These are phyloP conservation scores for Penicillium paneum DNA, from an alignment of 2,329 filamentous ascomycete genomes.

Conservation along the genomic window DNA sequence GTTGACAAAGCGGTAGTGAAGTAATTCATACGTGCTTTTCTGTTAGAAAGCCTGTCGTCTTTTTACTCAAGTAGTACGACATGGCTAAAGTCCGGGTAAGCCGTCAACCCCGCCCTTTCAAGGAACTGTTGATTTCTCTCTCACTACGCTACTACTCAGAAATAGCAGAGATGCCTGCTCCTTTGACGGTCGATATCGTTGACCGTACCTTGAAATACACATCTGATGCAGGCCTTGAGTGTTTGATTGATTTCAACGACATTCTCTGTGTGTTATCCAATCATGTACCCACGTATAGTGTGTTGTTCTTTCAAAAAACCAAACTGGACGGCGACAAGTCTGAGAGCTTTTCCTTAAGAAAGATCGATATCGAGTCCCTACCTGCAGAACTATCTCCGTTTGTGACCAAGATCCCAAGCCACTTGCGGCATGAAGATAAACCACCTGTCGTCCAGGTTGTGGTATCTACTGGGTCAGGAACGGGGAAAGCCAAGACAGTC, in stretches of 20 bases:
- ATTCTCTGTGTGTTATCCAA: constrained; percentile 27
- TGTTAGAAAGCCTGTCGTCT: neutral
- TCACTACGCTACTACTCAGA: neutral
- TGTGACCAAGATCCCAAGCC: constrained; percentile 19
- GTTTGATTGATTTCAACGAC: constrained; percentile 18
- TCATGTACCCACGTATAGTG: constrained; percentile 6
- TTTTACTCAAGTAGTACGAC: neutral
- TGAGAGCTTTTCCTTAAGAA: constrained; percentile 12
- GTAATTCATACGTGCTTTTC: neutral
- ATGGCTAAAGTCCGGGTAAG: neutral
- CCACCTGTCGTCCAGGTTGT: constrained; percentile 53
- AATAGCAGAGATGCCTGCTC: neutral
- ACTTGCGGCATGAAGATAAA: constrained; percentile 18
- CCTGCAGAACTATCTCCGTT: constrained; percentile 17
- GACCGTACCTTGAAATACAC: constrained; percentile 20
- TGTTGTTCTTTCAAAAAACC: constrained; percentile 24
- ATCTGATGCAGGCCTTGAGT: constrained; percentile 9
- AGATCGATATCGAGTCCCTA: constrained; percentile 15
- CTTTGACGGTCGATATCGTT: constrained; percentile 5
- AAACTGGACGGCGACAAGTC: neutral
- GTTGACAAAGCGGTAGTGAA: neutral
- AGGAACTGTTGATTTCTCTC: neutral
- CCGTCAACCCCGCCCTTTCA: neutral
- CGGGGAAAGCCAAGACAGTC: constrained; percentile 55
- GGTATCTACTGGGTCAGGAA: constrained; percentile 66